phyloP scores from a whole-genome alignment of 305 asterid genomes.

The Fraxinus sp. region DNA sequence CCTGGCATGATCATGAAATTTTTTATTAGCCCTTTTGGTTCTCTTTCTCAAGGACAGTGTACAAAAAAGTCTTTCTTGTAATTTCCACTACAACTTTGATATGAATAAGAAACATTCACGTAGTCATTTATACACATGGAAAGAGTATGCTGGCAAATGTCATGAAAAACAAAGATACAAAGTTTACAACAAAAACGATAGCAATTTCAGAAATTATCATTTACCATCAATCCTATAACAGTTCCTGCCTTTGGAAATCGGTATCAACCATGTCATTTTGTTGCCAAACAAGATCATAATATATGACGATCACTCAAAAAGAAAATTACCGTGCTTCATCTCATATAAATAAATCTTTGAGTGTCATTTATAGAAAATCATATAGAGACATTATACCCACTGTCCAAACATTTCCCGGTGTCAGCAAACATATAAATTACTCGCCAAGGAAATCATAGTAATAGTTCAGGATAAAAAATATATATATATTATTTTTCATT shows the following conservation, averaged over 20 bases:
- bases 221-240: not conserved
- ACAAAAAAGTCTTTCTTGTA: conserved; percentile 8
- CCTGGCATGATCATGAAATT: conserved; percentile 1
- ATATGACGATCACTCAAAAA: not conserved
- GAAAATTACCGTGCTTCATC: not conserved
- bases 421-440: conserved; percentile 11
- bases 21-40: conserved; percentile 14
- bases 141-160: not conserved
- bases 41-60: conserved; percentile 18
- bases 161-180: not conserved
- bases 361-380: not conserved
- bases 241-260: not conserved
- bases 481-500: not conserved
- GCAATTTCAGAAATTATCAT: not conserved
- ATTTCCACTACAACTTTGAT: not conserved
- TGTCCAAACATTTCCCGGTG: not conserved
- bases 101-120: conserved; percentile 22
- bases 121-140: not conserved
- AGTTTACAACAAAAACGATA: not conserved
- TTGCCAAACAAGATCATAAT: not conserved
- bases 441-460: conserved; percentile 1
- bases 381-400: not conserved
- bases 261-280: not conserved
- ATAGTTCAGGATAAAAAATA: not conserved
- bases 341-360: not conserved